Evolutionary conservation across 768 basidiomycete species (phyloP).

Genomic region (Mycena indigotica): DNA sequence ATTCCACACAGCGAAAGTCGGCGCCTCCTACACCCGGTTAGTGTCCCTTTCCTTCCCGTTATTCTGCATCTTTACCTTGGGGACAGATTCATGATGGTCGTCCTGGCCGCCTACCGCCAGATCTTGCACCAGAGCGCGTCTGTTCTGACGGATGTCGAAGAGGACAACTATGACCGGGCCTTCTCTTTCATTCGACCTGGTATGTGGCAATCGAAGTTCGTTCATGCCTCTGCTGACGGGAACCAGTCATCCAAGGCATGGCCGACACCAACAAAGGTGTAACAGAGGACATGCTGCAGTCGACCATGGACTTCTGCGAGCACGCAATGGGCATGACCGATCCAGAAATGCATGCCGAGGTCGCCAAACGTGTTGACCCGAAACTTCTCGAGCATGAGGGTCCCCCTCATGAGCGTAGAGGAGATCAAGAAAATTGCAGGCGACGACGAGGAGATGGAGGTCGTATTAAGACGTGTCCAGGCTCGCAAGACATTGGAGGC

Average conservation of each 20-base stretch:
- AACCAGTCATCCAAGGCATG: conserved; percentile 57
- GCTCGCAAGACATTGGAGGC: conserved; percentile 24
- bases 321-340: conserved; percentile 12
- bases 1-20: conserved; percentile 19
- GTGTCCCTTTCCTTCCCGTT: background rate
- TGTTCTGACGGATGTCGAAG: conserved; percentile 39
- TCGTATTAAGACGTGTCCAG: conserved; percentile 9
- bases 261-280: conserved; percentile 24
- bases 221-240: background rate
- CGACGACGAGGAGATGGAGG: conserved; percentile 8
- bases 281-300: conserved; percentile 11
- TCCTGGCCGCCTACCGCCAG: conserved; percentile 45
- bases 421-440: conserved; percentile 5
- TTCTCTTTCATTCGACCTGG: conserved; percentile 41
- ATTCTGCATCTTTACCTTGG: background rate
- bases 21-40: conserved; percentile 20
- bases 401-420: background rate
- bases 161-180: conserved; percentile 43
- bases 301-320: conserved; percentile 19
- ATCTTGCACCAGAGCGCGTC: conserved; percentile 38
- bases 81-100: conserved; percentile 39
- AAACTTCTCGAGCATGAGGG: conserved; percentile 1
- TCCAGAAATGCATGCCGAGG: conserved; percentile 13
- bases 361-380: conserved; percentile 1
- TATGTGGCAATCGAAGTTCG: no score